Evolutionary conservation across 306 rosid genomes (phyloP).

Genomic region (Acmispon strigosus): DNA sequence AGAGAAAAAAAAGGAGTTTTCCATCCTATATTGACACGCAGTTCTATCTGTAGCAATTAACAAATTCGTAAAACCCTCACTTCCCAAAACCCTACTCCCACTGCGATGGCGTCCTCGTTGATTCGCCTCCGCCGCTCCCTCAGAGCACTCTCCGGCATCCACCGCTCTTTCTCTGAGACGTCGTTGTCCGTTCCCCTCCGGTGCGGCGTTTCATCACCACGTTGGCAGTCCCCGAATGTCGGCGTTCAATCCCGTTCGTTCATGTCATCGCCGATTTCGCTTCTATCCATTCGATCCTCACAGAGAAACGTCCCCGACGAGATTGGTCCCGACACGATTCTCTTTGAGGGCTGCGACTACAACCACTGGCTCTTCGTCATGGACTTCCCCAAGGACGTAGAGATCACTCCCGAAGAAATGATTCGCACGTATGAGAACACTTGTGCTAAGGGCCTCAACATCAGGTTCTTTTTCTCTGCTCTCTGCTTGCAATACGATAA

Average conservation of each 20-base stretch:
- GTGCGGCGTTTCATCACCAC: neutral
- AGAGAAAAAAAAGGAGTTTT: too few species aligned
- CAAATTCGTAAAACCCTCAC: slow-evolving; percentile 16
- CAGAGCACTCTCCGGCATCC: slow-evolving; percentile 26
- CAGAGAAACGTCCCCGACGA: slow-evolving; percentile 20
- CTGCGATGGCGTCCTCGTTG: slow-evolving; percentile 50
- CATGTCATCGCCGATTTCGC: slow-evolving; percentile 30
- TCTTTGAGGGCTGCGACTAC: slow-evolving; percentile 89
- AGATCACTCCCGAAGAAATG: slow-evolving; percentile 54
- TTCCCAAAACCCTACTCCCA: slow-evolving; percentile 11
- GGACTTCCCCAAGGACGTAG: slow-evolving; percentile 48
- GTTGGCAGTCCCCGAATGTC: neutral
- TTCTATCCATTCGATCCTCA: slow-evolving; percentile 30
- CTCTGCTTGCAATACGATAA: too few species aligned
- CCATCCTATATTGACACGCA: too few species aligned
- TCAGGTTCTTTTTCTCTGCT: slow-evolving; percentile 45
- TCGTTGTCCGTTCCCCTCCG: slow-evolving; percentile 2
- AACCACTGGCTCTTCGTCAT: slow-evolving; percentile 80
- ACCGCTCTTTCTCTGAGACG: slow-evolving; percentile 22
- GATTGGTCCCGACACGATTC: slow-evolving; percentile 61
- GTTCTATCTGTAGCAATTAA: neutral
- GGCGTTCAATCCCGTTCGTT: slow-evolving; percentile 31
- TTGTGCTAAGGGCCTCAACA: slow-evolving; percentile 69
- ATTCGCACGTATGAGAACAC: slow-evolving; percentile 58
- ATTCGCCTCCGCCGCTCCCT: slow-evolving; percentile 53